A percentile compares a stretch with the other conserved stretches of the same genome.
Evolutionary conservation across 2,329 filamentous ascomycete species (phyloP).

Genomic region (Magnaporthiopsis rhizophila): DNA sequence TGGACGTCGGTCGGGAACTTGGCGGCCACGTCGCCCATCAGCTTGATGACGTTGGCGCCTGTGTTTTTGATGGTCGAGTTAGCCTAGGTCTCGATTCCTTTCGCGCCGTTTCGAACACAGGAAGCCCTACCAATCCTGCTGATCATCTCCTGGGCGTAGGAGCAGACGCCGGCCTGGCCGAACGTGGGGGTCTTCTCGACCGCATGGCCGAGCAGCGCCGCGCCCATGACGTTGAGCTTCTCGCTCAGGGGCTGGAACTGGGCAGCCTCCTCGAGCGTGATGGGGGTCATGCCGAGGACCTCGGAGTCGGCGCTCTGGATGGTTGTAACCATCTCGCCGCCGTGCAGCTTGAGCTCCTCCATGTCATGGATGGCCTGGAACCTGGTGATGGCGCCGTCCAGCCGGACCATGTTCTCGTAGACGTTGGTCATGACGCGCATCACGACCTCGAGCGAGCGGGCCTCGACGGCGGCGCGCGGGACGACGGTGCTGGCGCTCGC

Average conservation of each 20-base stretch:
- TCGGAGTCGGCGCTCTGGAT: neutral
- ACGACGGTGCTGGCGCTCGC: neutral
- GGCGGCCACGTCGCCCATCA: conserved; percentile 6
- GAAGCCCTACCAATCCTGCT: neutral
- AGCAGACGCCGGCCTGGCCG: neutral
- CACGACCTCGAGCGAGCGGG: conserved; percentile 2
- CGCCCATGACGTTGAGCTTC: conserved; percentile 6
- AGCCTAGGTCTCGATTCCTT: neutral
- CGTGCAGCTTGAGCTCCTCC: neutral
- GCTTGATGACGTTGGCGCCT: conserved; percentile 3
- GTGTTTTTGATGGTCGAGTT: neutral
- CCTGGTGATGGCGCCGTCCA: conserved; percentile 3
- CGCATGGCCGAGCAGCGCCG: conserved; percentile 1
- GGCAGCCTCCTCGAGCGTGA: conserved; percentile 1
- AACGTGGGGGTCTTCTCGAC: conserved; percentile 4
- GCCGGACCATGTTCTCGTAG: neutral
- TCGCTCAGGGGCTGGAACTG: conserved; percentile 5
- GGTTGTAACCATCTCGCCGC: conserved; percentile 1
- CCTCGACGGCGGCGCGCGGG: neutral
- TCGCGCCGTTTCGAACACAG: neutral
- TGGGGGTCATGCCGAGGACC: neutral
- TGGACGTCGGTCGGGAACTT: conserved; percentile 3
- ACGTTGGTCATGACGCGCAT: conserved; percentile 7
- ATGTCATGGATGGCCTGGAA: neutral
- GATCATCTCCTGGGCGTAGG: neutral